These are phyloP conservation scores for Naganishia kalamii DNA, from an alignment of 768 basidiomycete genomes.

Conservation along the genomic window DNA sequence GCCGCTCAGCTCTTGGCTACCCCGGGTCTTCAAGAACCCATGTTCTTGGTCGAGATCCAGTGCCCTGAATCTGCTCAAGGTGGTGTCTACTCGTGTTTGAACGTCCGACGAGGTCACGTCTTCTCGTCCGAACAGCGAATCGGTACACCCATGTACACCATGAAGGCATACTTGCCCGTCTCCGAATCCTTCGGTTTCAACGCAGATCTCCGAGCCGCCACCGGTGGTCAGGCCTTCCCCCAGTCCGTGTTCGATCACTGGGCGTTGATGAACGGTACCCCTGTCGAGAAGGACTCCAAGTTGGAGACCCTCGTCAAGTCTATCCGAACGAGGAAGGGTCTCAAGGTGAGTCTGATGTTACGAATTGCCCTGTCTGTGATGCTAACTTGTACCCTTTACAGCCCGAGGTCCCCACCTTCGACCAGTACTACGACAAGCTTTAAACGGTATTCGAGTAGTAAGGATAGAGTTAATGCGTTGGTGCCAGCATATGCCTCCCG, in stretches of 20 bases:
- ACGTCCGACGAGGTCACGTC: constrained; percentile 96
- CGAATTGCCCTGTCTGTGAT: neutral
- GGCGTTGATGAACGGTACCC: constrained; percentile 58
- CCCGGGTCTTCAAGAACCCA: constrained; percentile 88
- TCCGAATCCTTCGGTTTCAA: constrained; percentile 80
- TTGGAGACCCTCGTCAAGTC: constrained; percentile 71
- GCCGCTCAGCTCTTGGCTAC: constrained; percentile 87
- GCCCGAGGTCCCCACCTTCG: constrained; percentile 81
- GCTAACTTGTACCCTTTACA: constrained; percentile 38
- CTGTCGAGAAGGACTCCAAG: constrained; percentile 83
- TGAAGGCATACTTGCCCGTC: constrained; percentile 53
- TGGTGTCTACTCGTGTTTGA: constrained; percentile 76
- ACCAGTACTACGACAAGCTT: constrained; percentile 87
- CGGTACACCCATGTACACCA: constrained; percentile 98
- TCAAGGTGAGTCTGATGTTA: constrained; percentile 58
- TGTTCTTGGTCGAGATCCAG: constrained; percentile 98
- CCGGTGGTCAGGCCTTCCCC: constrained; percentile 96
- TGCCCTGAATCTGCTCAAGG: constrained; percentile 96
- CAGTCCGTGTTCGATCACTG: constrained; percentile 91
- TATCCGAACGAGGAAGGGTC: constrained; percentile 90
- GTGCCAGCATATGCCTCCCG: constrained; percentile 11
- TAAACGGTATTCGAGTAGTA: constrained; percentile 39
- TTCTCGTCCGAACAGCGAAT: constrained; percentile 94
- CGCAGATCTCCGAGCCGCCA: constrained; percentile 83
- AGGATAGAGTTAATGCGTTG: constrained; percentile 6